Conservation (phyloP, 1,139 yeast genomes). For the Magnusiomyces tetraspermus region DNA sequence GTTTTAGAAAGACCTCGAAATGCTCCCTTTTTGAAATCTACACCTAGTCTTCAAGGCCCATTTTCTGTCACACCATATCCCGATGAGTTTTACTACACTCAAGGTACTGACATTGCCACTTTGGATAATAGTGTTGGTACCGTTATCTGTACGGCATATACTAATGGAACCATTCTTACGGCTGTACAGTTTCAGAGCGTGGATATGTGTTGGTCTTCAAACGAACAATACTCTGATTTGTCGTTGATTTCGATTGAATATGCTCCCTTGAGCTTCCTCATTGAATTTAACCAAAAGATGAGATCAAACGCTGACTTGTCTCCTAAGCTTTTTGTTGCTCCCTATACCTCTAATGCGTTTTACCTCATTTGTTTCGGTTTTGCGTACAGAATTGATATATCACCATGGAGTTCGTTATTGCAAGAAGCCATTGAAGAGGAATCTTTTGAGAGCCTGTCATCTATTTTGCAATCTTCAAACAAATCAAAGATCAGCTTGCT, state of each 20-base stretch:
- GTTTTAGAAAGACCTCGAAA: slow-evolving; percentile 21
- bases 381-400: slow-evolving; percentile 18
- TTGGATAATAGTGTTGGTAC: slow-evolving; percentile 26
- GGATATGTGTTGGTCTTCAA: slow-evolving; percentile 22
- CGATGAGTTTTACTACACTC: slow-evolving; percentile 37
- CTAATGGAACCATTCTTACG: slow-evolving; percentile 24
- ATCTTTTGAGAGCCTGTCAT: background rate
- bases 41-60: slow-evolving; percentile 41
- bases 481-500: slow-evolving; percentile 3
- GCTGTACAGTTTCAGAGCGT: slow-evolving; percentile 23
- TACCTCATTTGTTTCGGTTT: slow-evolving; percentile 2
- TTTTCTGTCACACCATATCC: slow-evolving; percentile 45
- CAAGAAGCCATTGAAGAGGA: slow-evolving; percentile 24
- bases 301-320: background rate
- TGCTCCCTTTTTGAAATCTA: background rate
- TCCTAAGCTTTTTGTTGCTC: slow-evolving; percentile 2
- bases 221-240: slow-evolving; percentile 3
- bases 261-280: background rate
- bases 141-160: slow-evolving; percentile 16
- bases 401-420: slow-evolving; percentile 22
- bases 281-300: background rate
- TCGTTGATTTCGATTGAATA: slow-evolving; percentile 12
- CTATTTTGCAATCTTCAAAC: background rate
- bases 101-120: slow-evolving; percentile 32
- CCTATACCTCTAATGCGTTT: background rate